Evolutionary conservation across 2,329 filamentous ascomycete species (phyloP).

Genomic region (Ilyonectria mors-panacis): DNA sequence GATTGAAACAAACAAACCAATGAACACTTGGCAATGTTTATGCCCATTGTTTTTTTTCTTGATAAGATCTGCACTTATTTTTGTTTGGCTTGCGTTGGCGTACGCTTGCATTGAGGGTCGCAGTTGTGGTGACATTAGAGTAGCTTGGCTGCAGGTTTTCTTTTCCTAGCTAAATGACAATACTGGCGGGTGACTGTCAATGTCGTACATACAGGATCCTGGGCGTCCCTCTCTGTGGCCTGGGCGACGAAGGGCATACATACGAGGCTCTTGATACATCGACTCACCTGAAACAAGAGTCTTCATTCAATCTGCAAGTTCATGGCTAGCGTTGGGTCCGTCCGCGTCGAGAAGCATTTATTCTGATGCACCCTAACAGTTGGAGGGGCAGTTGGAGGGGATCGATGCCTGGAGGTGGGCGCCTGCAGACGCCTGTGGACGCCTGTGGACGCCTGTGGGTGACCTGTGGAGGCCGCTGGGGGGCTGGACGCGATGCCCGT

Average conservation of each 20-base stretch:
- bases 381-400: background rate
- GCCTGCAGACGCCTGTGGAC: background rate
- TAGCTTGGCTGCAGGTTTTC: slow-evolving; percentile 14
- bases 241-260: slow-evolving; percentile 14
- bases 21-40: slow-evolving; percentile 2
- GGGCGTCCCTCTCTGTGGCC: background rate
- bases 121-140: slow-evolving; percentile 2
- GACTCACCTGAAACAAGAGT: slow-evolving; percentile 47
- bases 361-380: slow-evolving; percentile 37
- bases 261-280: slow-evolving; percentile 30
- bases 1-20: slow-evolving; percentile 15
- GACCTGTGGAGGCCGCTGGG: slow-evolving; percentile 7
- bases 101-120: background rate
- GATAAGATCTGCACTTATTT: slow-evolving; percentile 17
- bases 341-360: slow-evolving; percentile 35
- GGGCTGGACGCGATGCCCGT: slow-evolving; percentile 4
- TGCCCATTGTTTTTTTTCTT: slow-evolving; percentile 13
- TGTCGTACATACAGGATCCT: background rate
- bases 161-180: slow-evolving; percentile 9
- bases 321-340: slow-evolving; percentile 39
- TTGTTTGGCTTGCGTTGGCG: slow-evolving; percentile 6
- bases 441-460: background rate
- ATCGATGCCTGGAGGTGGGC: background rate
- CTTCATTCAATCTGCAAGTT: slow-evolving; percentile 43
- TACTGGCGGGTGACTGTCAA: background rate